Evolutionary conservation across 495 filamentous ascomycete genomes (phyloP), one percentile per base, ranked within the genome.

Genomic region (Aspergillus steynii): DNA sequence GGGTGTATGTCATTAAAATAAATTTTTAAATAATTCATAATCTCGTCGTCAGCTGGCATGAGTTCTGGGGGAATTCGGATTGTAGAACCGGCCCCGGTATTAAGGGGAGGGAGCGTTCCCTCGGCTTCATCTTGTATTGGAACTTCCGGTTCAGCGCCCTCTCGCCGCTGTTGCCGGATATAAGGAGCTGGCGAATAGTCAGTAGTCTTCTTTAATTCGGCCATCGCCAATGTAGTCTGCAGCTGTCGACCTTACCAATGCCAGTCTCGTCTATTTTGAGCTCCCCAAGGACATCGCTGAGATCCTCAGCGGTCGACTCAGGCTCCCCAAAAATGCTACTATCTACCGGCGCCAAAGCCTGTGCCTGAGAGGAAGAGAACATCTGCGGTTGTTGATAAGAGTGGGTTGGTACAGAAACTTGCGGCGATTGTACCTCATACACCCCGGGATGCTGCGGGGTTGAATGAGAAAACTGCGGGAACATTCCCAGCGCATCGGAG

Each of bases 1-100:
- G 96, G 94, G 65, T 99, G 95, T 37, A 97, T 91, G 64, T 97
- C 86, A 55, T 82, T 79, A 67, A 99, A 99, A 67, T 92, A 99
- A 48, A 96, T 89, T 46, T 95, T 88, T 73, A 99, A 96, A 70
- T 93, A 96, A 34, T 90, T 81, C 74, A 92, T 77, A 27, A 90
- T 88, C 56, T 90, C 91, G 52, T 90, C 87, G 32, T 97, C 92
- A 10, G 88, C 83, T 5, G 95, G 95, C 93, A 98, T 97, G 64
- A 98, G 83, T 64, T 95, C 93, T 10, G 91, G 90, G 4, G 94
- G 95, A 64, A 99, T 98, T 58, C 91, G 86, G 53, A 98, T 86
- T 55, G 86, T 90, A 10, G 84, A 78, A 42, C 91, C 91, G 27
- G 88, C 83, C 15, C 88, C 86, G 3, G 84, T 81, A 12, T 80